phyloP scores from a whole-genome alignment of 176 grass and related monocot species.

The Pharus latifolius region DNA sequence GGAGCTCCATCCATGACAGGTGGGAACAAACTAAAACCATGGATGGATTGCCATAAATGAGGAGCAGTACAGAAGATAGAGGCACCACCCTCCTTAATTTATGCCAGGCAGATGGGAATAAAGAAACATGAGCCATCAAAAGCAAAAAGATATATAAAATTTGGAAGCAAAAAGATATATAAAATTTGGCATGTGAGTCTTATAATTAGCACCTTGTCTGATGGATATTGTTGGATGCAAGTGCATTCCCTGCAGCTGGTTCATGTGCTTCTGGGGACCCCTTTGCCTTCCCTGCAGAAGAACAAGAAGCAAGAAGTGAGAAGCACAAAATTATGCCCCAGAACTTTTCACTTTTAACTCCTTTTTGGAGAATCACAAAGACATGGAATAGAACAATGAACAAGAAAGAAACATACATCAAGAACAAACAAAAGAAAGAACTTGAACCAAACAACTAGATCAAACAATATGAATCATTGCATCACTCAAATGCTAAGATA shows the following conservation, averaged over 20 bases:
- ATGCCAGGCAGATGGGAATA: conserved; percentile 23
- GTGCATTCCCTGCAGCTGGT: conserved; percentile 15
- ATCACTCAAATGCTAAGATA: too few species aligned
- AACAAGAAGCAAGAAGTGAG: conserved; percentile 24
- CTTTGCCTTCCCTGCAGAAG: conserved; percentile 30
- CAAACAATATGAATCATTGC: not conserved
- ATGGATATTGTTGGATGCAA: conserved; percentile 28
- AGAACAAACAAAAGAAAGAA: not conserved
- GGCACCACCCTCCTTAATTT: conserved; percentile 19
- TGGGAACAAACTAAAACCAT: conserved; percentile 20
- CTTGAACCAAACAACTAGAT: not conserved
- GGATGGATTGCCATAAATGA: conserved; percentile 28
- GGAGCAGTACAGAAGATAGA: conserved; percentile 34
- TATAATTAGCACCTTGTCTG: conserved; percentile 43
- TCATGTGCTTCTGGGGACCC: conserved; percentile 22
- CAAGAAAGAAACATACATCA: not conserved
- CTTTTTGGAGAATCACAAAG: not conserved
- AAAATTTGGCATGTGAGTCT: conserved; percentile 1
- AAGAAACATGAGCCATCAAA: conserved; percentile 10
- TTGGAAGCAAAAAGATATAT: not conserved
- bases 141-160: conserved; percentile 6
- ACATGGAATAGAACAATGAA: not conserved
- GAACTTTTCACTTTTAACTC: conserved; percentile 9
- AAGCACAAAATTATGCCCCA: conserved; percentile 2
- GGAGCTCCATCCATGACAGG: conserved; percentile 27